Evolutionary conservation across 257 asterid species (phyloP).

Genomic region (Solanum acaule): DNA sequence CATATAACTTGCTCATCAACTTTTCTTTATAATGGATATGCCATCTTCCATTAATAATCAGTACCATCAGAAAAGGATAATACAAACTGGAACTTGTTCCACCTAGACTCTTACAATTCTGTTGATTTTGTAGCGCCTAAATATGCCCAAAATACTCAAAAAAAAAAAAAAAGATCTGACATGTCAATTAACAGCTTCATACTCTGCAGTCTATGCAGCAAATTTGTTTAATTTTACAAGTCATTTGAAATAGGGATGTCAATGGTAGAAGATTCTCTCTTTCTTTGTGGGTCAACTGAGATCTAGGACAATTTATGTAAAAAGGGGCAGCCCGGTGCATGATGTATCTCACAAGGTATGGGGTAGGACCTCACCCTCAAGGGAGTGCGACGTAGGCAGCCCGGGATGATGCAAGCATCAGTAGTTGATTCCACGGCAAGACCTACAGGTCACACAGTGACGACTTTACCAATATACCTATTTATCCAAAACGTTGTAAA

Average conservation of each 20-base stretch:
- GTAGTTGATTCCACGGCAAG: background rate
- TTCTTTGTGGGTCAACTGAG: background rate
- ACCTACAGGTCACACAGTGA: background rate
- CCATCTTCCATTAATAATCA: background rate
- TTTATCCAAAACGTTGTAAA: background rate
- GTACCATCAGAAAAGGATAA: background rate
- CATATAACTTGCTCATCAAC: background rate
- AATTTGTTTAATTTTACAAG: background rate
- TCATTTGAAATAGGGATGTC: background rate
- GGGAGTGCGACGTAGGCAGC: background rate
- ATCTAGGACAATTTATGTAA: background rate
- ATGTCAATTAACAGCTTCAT: background rate
- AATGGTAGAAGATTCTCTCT: background rate
- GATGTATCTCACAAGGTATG: background rate
- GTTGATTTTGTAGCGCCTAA: background rate
- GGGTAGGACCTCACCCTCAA: background rate
- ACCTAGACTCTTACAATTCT: background rate
- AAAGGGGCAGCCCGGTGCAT: background rate
- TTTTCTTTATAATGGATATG: background rate
- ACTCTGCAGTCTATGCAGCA: background rate
- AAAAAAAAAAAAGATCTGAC: background rate
- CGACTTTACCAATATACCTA: background rate
- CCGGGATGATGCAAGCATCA: background rate
- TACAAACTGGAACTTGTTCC: background rate
- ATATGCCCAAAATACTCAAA: background rate